These are phyloP conservation scores for Trichosporon asahii DNA, from an alignment of 1,284 basidiomycete genomes.

Conservation along the genomic window DNA sequence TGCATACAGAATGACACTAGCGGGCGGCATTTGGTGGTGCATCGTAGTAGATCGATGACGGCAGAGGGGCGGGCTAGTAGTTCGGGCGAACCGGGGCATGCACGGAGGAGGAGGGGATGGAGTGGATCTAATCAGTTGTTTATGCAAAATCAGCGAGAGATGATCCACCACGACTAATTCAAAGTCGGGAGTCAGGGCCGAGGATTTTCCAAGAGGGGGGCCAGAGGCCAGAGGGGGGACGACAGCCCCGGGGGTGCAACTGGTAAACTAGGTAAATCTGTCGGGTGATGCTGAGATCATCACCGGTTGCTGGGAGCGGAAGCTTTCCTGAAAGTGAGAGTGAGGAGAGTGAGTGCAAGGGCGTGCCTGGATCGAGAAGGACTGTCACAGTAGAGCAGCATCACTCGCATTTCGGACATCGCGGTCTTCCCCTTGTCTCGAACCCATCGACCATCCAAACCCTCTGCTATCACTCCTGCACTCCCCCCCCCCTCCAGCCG, in stretches of 20 bases:
- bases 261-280: neutral
- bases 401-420: neutral
- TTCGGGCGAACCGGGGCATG: neutral
- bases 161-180: neutral
- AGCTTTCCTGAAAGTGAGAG: neutral
- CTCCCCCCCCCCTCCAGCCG: neutral
- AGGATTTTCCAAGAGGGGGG: neutral
- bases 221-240: too few species aligned
- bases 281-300: neutral
- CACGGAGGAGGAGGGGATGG: too few species aligned
- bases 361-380: neutral
- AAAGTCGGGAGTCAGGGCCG: neutral
- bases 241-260: neutral
- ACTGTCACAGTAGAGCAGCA: neutral
- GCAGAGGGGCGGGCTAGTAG: neutral
- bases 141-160: neutral
- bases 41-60: neutral
- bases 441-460: neutral
- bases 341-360: too few species aligned
- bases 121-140: neutral
- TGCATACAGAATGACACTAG: too few species aligned
- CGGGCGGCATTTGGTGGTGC: neutral
- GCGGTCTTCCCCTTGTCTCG: neutral
- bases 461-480: neutral
- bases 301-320: neutral